Evolutionary conservation across 2,329 filamentous ascomycete genomes (phyloP).

Genomic region (Colletotrichum paranaense): DNA sequence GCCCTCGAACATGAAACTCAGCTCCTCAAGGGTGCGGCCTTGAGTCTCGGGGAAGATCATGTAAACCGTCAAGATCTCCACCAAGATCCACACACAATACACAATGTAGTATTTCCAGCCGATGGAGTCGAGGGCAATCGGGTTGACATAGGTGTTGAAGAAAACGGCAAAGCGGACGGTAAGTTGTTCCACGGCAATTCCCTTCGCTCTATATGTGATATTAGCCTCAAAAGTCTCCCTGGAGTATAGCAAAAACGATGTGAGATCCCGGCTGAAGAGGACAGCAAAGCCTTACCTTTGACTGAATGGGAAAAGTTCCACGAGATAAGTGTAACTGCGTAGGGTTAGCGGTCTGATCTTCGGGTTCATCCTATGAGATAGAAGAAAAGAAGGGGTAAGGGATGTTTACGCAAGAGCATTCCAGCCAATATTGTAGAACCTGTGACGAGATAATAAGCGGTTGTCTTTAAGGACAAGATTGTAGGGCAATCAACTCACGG

Average conservation of each 20-base stretch:
- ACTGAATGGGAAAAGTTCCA: constrained; percentile 52
- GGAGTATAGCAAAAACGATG: not conserved
- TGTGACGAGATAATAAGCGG: not conserved
- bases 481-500: constrained; percentile 39
- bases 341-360: constrained; percentile 28
- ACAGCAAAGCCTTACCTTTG: constrained; percentile 35
- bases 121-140: constrained; percentile 51
- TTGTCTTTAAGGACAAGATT: not conserved
- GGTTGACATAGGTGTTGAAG: constrained; percentile 61
- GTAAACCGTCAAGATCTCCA: constrained; percentile 69
- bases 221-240: not conserved
- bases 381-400: fast-evolving
- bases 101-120: constrained; percentile 57
- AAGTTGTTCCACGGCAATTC: constrained; percentile 51
- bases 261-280: fast-evolving
- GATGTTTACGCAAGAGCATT: constrained; percentile 9
- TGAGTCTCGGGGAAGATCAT: constrained; percentile 89
- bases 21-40: constrained; percentile 81
- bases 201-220: constrained; percentile 43
- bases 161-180: constrained; percentile 52
- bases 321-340: constrained; percentile 50
- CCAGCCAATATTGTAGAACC: constrained; percentile 26
- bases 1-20: constrained; percentile 46
- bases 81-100: constrained; percentile 55
- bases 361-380: not conserved